phyloP scores from a whole-genome alignment of 2,329 filamentous ascomycete genomes.

The Triangularia verruculosa region DNA sequence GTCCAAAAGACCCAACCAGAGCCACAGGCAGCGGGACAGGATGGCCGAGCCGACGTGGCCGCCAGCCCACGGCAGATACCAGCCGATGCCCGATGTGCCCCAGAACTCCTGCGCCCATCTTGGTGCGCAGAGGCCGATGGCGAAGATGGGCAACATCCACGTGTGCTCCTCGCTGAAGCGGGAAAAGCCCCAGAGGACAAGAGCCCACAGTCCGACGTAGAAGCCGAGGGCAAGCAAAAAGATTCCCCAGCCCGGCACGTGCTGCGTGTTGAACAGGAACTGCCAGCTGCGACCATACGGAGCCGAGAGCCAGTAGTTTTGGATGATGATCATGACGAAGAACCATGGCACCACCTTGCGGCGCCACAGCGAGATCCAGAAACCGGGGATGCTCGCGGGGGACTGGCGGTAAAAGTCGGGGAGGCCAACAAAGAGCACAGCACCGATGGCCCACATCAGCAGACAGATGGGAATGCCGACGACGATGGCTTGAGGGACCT shows the following conservation, averaged over 20 bases:
- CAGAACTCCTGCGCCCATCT: constrained; percentile 68
- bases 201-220: constrained; percentile 55
- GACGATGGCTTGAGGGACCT: constrained; percentile 35
- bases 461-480: constrained; percentile 57
- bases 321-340: constrained; percentile 59
- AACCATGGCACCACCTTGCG: constrained; percentile 68
- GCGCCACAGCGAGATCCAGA: constrained; percentile 59
- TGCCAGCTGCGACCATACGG: constrained; percentile 66
- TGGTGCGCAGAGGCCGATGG: constrained; percentile 63
- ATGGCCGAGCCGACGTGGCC: constrained; percentile 52
- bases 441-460: constrained; percentile 55
- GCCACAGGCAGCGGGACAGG: constrained; percentile 57
- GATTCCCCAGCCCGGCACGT: constrained; percentile 55
- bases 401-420: constrained; percentile 64
- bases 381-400: constrained; percentile 62
- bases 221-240: constrained; percentile 54
- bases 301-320: constrained; percentile 65
- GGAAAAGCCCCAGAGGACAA: constrained; percentile 49
- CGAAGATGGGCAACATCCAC: constrained; percentile 66
- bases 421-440: constrained; percentile 57
- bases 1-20: constrained; percentile 66
- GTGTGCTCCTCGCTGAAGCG: constrained; percentile 57
- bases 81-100: constrained; percentile 58
- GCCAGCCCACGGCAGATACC: constrained; percentile 62
- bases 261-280: constrained; percentile 58